Base-by-base conservation (phyloP, 2,329 filamentous ascomycete genomes). In the Microdochium trichocladiopsis region DNA sequence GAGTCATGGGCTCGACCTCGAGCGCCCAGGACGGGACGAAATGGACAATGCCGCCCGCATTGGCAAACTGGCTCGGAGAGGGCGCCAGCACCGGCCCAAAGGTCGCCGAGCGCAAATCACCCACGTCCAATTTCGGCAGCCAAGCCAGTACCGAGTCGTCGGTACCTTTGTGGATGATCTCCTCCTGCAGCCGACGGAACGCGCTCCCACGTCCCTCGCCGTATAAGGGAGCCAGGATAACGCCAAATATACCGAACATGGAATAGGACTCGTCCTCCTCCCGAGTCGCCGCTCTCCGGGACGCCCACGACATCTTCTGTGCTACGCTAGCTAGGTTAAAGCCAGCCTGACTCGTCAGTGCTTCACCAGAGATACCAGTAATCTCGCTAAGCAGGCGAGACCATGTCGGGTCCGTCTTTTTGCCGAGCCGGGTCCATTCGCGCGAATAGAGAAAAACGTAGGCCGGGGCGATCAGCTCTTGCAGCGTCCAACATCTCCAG, bases 401-500 rank as follows among this genome's bases (percentile, higher is more conserved):
- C 36, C 8, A 41, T 18, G 6, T 16, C 9, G 45, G 21, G 36
- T 51, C 50, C 24, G 14, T 25, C 43, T 51, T 51, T 23, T 23
- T 24, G 18, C 50, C 43, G 21, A 51, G 16, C 11, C 45, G 36
- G 5, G 23, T 31, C 50, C 50, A 51, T 22, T 24, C n/a, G 5
- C 11, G 23, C 25, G 43, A 33, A 25, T 48, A 51, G 43, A 51
- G 48, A 6, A 25, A 16, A 14, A 51, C 43, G 21, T 31, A 48
- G 3, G 9, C 5, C 4, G 50, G 50, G 2, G 50, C 50, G 25
- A 51, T 23, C 25, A 51, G n/a, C 25, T 47, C 50, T 3, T 37
- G 50, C 8, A 51, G 41, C 9, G 50, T 51, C 50, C 50, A 51
- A n/a, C 50, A 25, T 11, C 50, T 33, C 18, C 22, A 31, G 18